Percentiles rank a stretch among this genome's conserved stretches.
These are phyloP conservation scores for Plasmopara halstedii DNA, from an alignment of 352 stramenopile genomes.

Conservation along the genomic window DNA sequence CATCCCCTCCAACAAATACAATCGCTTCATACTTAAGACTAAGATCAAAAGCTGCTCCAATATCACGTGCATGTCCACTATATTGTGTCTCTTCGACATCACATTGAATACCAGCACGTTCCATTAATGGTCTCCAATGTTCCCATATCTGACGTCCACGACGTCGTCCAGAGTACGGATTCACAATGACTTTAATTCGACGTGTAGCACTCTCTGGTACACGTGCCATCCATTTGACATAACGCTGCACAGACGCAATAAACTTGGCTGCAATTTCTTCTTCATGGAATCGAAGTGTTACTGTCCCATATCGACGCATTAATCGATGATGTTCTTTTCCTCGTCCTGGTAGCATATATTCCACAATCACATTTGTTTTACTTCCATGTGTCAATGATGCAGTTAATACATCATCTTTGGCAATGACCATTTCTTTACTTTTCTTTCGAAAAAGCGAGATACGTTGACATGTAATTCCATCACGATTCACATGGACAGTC, in stretches of 20 bases:
- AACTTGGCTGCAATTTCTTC: conserved; percentile 23
- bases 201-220: conserved; percentile 43
- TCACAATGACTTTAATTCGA: conserved; percentile 71
- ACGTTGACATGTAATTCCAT: conserved; percentile 46
- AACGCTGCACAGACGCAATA: conserved; percentile 33
- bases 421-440: conserved; percentile 39
- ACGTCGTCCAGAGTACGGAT: conserved; percentile 60
- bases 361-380: conserved; percentile 32
- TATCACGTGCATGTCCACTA: conserved; percentile 63
- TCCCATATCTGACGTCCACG: conserved; percentile 56
- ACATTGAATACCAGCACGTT: conserved; percentile 58
- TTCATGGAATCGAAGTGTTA: conserved; percentile 32
- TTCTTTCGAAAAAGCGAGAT: conserved; percentile 59
- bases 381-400: conserved; percentile 21
- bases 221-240: conserved; percentile 68
- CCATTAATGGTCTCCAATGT: conserved; percentile 47
- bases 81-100: conserved; percentile 74
- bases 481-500: conserved; percentile 36
- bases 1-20: conserved; percentile 70
- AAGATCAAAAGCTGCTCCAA: conserved; percentile 49
- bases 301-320: conserved; percentile 40
- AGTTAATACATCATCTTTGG: conserved; percentile 49
- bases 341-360: conserved; percentile 55
- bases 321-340: conserved; percentile 50
- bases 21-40: conserved; percentile 62